phyloP scores from a whole-genome alignment of 1,284 basidiomycete genomes.

The Melampsora americana region DNA sequence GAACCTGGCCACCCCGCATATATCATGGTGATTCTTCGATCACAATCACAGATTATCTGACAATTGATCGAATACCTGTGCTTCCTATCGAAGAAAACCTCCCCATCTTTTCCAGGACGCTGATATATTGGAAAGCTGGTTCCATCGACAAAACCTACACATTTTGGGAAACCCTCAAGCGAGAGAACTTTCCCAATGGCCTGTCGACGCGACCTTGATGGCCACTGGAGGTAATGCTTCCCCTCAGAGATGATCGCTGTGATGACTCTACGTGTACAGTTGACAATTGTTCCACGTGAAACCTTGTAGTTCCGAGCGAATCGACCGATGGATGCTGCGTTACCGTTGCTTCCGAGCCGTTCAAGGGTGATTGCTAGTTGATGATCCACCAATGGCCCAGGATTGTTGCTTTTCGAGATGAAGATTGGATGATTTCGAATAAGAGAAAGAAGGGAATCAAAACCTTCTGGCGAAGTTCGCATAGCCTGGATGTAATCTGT shows the following conservation, averaged over 20 bases:
- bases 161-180: background rate
- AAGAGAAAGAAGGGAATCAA: background rate
- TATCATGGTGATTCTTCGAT: background rate
- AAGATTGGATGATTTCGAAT: too few species aligned
- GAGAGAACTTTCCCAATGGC: constrained; percentile 5
- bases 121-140: constrained; percentile 11
- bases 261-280: background rate
- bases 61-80: constrained; percentile 16
- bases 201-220: background rate
- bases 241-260: background rate
- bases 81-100: constrained; percentile 19
- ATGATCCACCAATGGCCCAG: background rate
- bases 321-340: constrained; percentile 1
- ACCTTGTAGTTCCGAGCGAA: background rate
- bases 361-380: too few species aligned
- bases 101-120: background rate
- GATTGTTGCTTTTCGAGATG: too few species aligned
- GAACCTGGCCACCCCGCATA: constrained; percentile 8
- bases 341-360: background rate
- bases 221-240: background rate
- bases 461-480: background rate
- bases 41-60: constrained; percentile 25
- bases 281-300: constrained; percentile 15
- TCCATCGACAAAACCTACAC: constrained; percentile 16
- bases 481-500: background rate